These are phyloP conservation scores for Tolypocladium sp. DNA, from an alignment of 2,329 filamentous ascomycete genomes.

Conservation along the genomic window DNA sequence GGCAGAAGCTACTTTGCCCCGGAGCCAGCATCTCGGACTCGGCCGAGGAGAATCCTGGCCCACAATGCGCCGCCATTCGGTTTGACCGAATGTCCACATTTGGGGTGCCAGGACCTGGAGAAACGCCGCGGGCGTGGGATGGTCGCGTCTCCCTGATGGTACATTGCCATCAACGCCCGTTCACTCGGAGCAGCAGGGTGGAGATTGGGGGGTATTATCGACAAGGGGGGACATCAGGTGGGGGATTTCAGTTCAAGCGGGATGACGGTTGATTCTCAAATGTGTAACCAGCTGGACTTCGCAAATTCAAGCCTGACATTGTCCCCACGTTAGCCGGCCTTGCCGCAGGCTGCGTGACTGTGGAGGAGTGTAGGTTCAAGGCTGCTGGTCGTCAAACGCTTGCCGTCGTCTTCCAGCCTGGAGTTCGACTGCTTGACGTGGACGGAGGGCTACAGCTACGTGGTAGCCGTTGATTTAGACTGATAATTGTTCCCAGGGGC, in stretches of 20 bases:
- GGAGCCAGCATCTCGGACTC: conserved; percentile 49
- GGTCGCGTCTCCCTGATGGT: conserved; percentile 32
- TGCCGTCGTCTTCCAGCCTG: no score
- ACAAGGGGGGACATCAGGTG: neutral
- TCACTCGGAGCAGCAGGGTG: neutral
- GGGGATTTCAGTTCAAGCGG: conserved; percentile 14
- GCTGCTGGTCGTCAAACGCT: no score
- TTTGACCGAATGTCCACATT: neutral
- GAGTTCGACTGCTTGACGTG: no score
- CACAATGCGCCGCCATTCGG: neutral
- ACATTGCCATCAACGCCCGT: conserved; percentile 13
- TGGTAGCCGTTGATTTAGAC: neutral
- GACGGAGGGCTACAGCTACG: no score
- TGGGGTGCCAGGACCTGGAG: neutral
- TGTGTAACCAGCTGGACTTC: neutral
- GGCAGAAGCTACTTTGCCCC: conserved; percentile 43
- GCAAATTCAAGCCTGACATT: conserved; percentile 25
- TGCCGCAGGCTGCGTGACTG: neutral
- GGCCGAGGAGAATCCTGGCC: conserved; percentile 35
- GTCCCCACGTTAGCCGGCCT: conserved; percentile 9
- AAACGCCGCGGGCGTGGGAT: conserved; percentile 28
- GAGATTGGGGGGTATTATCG: no score
- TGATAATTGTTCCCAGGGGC: neutral
- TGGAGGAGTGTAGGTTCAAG: neutral
- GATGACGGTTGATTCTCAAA: conserved; percentile 10